Evolutionary conservation across 495 filamentous ascomycete genomes (phyloP), one percentile per base, ranked within the genome.

Genomic region (Thozetella sp.): DNA sequence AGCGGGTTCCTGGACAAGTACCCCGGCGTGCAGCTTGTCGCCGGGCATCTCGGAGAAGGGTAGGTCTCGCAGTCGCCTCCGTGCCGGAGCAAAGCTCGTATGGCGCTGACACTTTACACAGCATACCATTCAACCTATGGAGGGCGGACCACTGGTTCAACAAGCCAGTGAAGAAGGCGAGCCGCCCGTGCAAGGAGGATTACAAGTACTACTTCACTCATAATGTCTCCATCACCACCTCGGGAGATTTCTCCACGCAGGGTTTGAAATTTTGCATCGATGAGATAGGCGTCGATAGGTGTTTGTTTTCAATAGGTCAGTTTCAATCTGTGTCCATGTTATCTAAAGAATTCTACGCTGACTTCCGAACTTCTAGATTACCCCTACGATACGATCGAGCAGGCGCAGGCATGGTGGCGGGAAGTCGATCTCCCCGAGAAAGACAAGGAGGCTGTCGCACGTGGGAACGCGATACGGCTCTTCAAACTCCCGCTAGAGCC

Each of bases 121-220:
- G 84, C 25, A 78, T 89, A n/a, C 87, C 86, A 0, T 90, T 88
- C 68, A 85, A 88, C 58, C 74, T 90, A 56, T 84, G 80, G 75
- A 72, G 87, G 12, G 86, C 85, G 22, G 79, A 85, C 56, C 85
- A 88, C 69, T 88, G 85, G 85, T 85, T 70, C 57, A 74, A 76
- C 61, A 76, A 76, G 52, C 73, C 70, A 0, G 66, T 85, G 23
- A 83, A 85, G 63, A 80, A 81, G 45, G 75, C 78, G 19, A 78
- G 81, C 62, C 79, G 84, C 61, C 68, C 73, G 27, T 84, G 77
- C 57, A 83, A 84, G 69, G 75, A 81, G 63, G 85, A 83, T n/a
- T 84, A 86, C 64, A 73, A 75, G 27, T 77, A 87, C 56, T 88
- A 88, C 63, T 88, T 87, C 62, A 81, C 72, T 19, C 69, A 79